phyloP scores from a whole-genome alignment of 345 rosid species.

The Xanthoceras sorbifolium region DNA sequence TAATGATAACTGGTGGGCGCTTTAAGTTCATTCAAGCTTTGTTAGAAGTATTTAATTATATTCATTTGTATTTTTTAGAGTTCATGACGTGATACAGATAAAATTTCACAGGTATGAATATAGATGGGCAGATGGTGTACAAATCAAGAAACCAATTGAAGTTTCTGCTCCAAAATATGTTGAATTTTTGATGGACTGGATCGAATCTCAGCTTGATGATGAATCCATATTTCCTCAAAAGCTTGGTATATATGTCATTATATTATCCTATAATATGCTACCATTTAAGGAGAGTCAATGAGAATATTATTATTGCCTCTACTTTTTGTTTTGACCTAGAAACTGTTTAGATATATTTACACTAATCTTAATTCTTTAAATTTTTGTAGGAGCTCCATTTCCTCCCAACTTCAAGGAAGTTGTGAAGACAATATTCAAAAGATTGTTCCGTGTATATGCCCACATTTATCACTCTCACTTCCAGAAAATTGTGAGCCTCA shows the following conservation, averaged over 20 bases:
- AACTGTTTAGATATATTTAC: background rate
- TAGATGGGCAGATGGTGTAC: constrained; percentile 99
- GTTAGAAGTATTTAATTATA: background rate
- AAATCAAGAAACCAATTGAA: constrained; percentile 96
- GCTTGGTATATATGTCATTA: constrained; percentile 63
- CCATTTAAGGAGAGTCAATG: background rate
- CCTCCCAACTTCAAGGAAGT: constrained; percentile 96
- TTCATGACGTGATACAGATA: constrained; percentile 19
- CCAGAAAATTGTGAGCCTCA: constrained; percentile 97
- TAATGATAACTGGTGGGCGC: constrained; percentile 1
- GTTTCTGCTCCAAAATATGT: constrained; percentile 99
- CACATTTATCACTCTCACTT: constrained; percentile 96
- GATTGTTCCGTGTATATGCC: constrained; percentile 95
- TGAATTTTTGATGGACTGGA: constrained; percentile 99
- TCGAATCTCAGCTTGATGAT: constrained; percentile 93
- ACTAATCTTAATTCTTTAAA: constrained; percentile 14
- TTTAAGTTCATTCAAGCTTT: background rate
- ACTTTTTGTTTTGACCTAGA: background rate
- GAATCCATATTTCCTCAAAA: constrained; percentile 96
- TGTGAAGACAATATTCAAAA: constrained; percentile 92
- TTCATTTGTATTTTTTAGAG: background rate
- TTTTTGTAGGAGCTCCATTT: constrained; percentile 82
- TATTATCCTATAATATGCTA: background rate
- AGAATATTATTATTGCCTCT: background rate
- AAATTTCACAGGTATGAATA: constrained; percentile 76